Conservation (phyloP, 2,329 filamentous ascomycete genomes). For the Hymenoscyphus linearis region DNA sequence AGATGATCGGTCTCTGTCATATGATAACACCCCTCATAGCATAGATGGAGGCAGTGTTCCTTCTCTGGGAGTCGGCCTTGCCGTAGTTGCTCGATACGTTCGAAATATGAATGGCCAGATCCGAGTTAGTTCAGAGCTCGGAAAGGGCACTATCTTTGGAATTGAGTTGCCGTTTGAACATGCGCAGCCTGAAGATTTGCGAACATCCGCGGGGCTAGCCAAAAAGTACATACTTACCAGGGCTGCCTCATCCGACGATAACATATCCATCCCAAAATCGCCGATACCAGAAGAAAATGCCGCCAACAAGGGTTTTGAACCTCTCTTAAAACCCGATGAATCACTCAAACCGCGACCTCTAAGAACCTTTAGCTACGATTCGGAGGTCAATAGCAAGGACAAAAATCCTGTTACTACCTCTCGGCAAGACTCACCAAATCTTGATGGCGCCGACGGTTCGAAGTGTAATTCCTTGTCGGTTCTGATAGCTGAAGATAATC, state of each 20-base stretch:
- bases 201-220: background rate
- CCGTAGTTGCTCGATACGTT: conserved; percentile 24
- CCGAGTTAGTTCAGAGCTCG: conserved; percentile 19
- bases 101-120: conserved; percentile 24
- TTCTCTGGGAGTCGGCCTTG: conserved; percentile 16
- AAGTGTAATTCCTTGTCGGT: conserved; percentile 41
- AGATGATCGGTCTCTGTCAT: conserved; percentile 11
- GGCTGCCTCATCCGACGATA: background rate
- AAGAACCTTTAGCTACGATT: background rate
- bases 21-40: conserved; percentile 3
- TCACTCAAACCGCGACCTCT: background rate
- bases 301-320: background rate
- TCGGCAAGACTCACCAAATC: conserved; percentile 1
- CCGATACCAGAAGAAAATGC: background rate
- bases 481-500: conserved; percentile 78
- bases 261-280: background rate
- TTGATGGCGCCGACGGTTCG: conserved; percentile 65
- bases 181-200: background rate
- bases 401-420: background rate
- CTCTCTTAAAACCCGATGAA: background rate
- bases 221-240: background rate
- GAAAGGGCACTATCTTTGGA: conserved; percentile 24
- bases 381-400: background rate
- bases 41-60: background rate
- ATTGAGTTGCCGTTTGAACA: conserved; percentile 24